A percentile compares a stretch with the other conserved stretches of the same genome.
These are phyloP conservation scores for Pleurotus djamor DNA, from an alignment of 768 basidiomycete genomes.

Conservation along the genomic window DNA sequence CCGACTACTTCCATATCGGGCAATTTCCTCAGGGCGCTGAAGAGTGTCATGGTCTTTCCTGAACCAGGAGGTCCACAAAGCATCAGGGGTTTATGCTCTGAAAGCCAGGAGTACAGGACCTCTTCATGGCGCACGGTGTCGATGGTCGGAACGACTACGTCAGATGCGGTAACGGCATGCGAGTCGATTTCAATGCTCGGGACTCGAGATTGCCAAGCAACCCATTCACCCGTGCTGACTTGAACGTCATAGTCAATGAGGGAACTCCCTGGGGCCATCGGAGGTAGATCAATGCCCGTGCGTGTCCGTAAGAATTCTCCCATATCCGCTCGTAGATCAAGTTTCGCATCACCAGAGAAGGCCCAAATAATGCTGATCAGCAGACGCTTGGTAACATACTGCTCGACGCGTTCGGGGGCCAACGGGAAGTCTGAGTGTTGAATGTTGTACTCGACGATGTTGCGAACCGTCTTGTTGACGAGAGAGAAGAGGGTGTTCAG, in stretches of 20 bases:
- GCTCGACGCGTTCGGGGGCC: constrained; percentile 77
- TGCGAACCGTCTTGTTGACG: constrained; percentile 93
- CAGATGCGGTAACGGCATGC: constrained; percentile 92
- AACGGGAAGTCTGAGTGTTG: constrained; percentile 97
- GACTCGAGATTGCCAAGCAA: constrained; percentile 87
- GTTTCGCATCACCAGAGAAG: constrained; percentile 93
- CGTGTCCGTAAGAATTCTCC: constrained; percentile 84
- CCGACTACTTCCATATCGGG: constrained; percentile 99
- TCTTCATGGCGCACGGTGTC: constrained; percentile 99
- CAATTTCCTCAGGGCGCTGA: constrained; percentile 94
- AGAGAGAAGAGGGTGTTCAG: constrained; percentile 96
- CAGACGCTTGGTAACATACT: constrained; percentile 88
- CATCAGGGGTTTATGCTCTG: constrained; percentile 98
- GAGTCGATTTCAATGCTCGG: constrained; percentile 97
- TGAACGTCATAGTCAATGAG: constrained; percentile 96
- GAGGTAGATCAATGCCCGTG: constrained; percentile 88
- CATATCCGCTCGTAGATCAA: constrained; percentile 86
- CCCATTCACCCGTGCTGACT: constrained; percentile 83
- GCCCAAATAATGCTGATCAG: constrained; percentile 97
- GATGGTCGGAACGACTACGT: constrained; percentile 97
- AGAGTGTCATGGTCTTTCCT: constrained; percentile 99
- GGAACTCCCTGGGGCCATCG: constrained; percentile 70
- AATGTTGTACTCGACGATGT: constrained; percentile 90
- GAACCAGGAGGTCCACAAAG: constrained; percentile 99
- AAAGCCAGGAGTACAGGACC: constrained; percentile 97